phyloP scores from a whole-genome alignment of 148 eudicot species.

The Mesembryanthemum crystallinum region DNA sequence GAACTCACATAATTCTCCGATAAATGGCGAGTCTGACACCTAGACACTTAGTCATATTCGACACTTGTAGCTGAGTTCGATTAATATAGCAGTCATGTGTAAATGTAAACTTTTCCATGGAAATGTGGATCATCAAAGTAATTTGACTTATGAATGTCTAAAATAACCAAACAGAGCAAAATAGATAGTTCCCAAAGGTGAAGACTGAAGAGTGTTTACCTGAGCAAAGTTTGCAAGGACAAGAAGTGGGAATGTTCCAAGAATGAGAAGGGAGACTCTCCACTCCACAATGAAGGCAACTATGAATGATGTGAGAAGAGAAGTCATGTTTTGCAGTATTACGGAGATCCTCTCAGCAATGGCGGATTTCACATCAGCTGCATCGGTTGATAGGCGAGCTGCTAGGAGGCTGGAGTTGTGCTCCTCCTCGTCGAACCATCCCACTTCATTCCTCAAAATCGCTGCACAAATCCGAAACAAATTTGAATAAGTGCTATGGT shows the following conservation, averaged over 20 bases:
- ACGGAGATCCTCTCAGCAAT: slow-evolving; percentile 99
- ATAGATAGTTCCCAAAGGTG: neutral
- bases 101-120: too few relatives aligned
- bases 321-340: slow-evolving; percentile 94
- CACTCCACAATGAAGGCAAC: slow-evolving; percentile 97
- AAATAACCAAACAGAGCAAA: neutral
- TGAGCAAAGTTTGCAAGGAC: slow-evolving; percentile 99
- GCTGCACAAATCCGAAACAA: slow-evolving; percentile 37
- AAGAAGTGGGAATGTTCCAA: slow-evolving; percentile 96
- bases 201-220: slow-evolving; percentile 42
- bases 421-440: slow-evolving; percentile 99
- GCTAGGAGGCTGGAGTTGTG: slow-evolving; percentile 97
- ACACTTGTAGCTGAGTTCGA: too few relatives aligned
- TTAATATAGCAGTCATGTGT: too few relatives aligned
- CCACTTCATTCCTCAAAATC: slow-evolving; percentile 95
- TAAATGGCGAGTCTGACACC: too few relatives aligned
- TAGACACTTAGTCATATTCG: too few relatives aligned
- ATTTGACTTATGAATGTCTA: neutral
- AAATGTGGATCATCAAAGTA: too few relatives aligned
- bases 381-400: slow-evolving; percentile 87
- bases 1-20: too few relatives aligned
- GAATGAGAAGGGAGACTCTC: slow-evolving; percentile 96
- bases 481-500: too few relatives aligned
- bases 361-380: slow-evolving; percentile 96
- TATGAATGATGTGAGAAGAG: slow-evolving; percentile 94